Percentiles rank a stretch among this genome's conserved stretches.
These are phyloP conservation scores for Jatropha curcas DNA, from an alignment of 345 rosid genomes.

Conservation along the genomic window DNA sequence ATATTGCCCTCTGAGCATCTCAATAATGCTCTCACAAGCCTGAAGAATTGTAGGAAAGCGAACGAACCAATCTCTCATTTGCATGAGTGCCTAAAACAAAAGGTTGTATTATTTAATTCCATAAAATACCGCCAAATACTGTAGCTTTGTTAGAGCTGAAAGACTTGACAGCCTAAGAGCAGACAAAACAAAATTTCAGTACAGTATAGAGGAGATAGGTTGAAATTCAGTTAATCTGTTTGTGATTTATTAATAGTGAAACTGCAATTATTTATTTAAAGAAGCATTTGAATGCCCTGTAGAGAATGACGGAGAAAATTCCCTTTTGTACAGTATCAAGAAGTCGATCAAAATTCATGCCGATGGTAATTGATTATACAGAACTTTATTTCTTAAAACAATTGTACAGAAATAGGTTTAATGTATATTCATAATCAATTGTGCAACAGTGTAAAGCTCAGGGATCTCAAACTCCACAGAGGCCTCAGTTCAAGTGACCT, in stretches of 20 bases:
- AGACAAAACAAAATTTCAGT: not conserved
- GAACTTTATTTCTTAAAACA: not conserved
- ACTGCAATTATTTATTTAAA: not conserved
- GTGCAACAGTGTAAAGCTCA: constrained; percentile 6
- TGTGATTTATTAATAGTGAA: not conserved
- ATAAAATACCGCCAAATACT: not conserved
- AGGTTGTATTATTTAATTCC: constrained; percentile 13
- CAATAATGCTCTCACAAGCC: constrained; percentile 83
- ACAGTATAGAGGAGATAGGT: not conserved
- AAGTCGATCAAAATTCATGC: not conserved
- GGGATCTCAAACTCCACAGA: not conserved
- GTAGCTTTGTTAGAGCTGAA: not conserved
- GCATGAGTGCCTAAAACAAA: constrained; percentile 68
- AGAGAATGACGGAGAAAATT: not conserved
- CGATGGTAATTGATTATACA: not conserved
- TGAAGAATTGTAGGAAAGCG: constrained; percentile 96
- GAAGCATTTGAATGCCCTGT: not conserved
- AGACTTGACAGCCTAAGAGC: constrained; percentile 5
- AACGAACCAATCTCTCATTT: constrained; percentile 78
- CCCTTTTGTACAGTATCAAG: not conserved
- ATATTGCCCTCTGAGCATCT: constrained; percentile 98
- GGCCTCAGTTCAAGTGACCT: not conserved
- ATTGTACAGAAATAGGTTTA: not conserved
- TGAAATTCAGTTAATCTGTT: not conserved
- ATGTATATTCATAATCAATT: not conserved